These are phyloP conservation scores for Drosera spatulata DNA, from an alignment of 179 eudicot genomes.

Conservation along the genomic window DNA sequence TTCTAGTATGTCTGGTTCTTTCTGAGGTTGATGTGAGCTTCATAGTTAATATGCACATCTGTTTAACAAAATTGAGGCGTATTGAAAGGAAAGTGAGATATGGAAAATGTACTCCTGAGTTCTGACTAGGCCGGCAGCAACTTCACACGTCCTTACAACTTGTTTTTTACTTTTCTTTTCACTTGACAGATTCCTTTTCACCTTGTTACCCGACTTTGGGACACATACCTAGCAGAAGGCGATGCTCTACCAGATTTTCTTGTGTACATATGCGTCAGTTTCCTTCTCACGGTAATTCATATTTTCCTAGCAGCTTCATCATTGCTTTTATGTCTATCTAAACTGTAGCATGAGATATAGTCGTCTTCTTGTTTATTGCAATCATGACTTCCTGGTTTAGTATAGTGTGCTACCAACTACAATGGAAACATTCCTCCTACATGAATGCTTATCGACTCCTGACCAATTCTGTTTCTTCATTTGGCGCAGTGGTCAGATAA, in stretches of 20 bases:
- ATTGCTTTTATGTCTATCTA: too few relatives aligned
- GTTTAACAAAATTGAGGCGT: too few relatives aligned
- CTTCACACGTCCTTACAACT: too few relatives aligned
- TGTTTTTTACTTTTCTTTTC: neutral
- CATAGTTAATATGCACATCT: neutral
- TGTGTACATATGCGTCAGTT: conserved; percentile 89
- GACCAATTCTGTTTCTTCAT: neutral
- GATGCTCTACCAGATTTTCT: conserved; percentile 89
- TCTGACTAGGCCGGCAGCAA: too few relatives aligned
- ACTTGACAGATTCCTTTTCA: conserved; percentile 62
- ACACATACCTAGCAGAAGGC: conserved; percentile 98
- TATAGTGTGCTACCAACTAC: too few relatives aligned
- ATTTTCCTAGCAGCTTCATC: too few relatives aligned
- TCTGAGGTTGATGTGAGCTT: neutral
- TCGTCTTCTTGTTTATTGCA: too few relatives aligned
- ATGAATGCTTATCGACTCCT: neutral
- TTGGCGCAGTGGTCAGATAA: conserved; percentile 76
- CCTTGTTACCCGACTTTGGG: conserved; percentile 95
- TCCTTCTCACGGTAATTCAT: conserved; percentile 63
- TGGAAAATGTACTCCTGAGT: too few relatives aligned
- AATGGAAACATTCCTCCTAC: too few relatives aligned
- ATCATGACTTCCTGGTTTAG: too few relatives aligned
- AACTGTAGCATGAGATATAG: too few relatives aligned
- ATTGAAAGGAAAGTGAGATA: too few relatives aligned
- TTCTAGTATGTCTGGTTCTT: neutral